These are phyloP conservation scores for Trichoderma polysporum DNA, from an alignment of 2,329 filamentous ascomycete species.

Conservation along the genomic window DNA sequence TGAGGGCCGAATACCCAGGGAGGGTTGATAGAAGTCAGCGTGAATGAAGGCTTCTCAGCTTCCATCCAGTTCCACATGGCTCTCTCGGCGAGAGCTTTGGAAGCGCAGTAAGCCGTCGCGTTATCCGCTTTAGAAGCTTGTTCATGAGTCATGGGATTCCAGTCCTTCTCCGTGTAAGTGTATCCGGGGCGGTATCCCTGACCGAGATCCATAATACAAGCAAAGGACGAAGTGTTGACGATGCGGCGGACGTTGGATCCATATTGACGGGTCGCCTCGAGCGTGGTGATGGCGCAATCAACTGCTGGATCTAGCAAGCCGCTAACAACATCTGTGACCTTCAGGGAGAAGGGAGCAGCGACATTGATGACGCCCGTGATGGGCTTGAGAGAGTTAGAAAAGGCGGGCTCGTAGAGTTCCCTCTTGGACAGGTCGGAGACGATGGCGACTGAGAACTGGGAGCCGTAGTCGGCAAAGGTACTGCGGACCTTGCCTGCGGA, in stretches of 20 bases:
- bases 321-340: constrained; percentile 50
- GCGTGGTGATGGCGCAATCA: constrained; percentile 50
- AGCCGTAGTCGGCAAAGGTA: not conserved
- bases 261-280: constrained; percentile 47
- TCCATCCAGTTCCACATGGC: constrained; percentile 57
- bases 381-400: constrained; percentile 34
- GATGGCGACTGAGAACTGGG: constrained; percentile 48
- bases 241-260: constrained; percentile 60
- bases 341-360: constrained; percentile 71
- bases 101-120: constrained; percentile 28
- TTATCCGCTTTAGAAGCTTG: constrained; percentile 24
- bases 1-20: constrained; percentile 64
- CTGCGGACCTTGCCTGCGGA: constrained; percentile 6
- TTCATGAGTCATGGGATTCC: constrained; percentile 32
- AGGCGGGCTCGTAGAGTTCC: constrained; percentile 63
- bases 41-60: constrained; percentile 49
- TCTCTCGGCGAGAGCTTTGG: constrained; percentile 60
- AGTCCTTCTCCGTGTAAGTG: constrained; percentile 30
- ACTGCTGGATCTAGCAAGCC: constrained; percentile 58
- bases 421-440: constrained; percentile 71
- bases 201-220: constrained; percentile 42
- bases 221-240: constrained; percentile 53
- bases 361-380: constrained; percentile 76
- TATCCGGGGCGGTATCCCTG: constrained; percentile 38
- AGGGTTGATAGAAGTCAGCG: constrained; percentile 60